These are phyloP conservation scores for Fomitopsis betulina DNA, from an alignment of 1,284 basidiomycete genomes.

Conservation along the genomic window DNA sequence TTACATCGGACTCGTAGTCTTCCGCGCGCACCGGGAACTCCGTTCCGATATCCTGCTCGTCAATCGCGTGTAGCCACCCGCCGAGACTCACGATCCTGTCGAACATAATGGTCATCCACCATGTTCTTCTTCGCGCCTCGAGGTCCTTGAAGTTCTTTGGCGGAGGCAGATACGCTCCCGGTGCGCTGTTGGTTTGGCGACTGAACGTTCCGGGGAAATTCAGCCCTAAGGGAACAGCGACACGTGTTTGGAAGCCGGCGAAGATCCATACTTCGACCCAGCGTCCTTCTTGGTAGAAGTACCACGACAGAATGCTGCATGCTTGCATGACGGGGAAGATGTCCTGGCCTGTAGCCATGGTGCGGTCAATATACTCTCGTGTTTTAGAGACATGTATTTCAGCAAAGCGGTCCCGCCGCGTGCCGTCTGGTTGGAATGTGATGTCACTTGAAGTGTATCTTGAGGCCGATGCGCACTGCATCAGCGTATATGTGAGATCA, in stretches of 20 bases:
- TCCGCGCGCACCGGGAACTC: conserved; percentile 68
- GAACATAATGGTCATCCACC: conserved; percentile 86
- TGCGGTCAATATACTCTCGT: conserved; percentile 78
- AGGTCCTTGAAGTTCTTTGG: conserved; percentile 70
- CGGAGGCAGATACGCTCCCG: conserved; percentile 74
- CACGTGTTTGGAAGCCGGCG: conserved; percentile 79
- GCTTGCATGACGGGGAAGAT: conserved; percentile 84
- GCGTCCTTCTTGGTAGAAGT: conserved; percentile 81
- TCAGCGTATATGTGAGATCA: background rate
- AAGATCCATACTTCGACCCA: conserved; percentile 91
- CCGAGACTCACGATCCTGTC: conserved; percentile 83
- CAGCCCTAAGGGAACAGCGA: conserved; percentile 75
- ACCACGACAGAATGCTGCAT: conserved; percentile 80
- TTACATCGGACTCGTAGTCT: conserved; percentile 71
- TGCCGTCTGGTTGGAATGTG: conserved; percentile 63
- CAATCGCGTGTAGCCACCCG: conserved; percentile 81
- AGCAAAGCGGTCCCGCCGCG: conserved; percentile 71
- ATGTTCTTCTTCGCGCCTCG: conserved; percentile 71
- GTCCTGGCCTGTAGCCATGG: conserved; percentile 79
- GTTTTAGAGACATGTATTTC: conserved; percentile 82
- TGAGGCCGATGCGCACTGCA: conserved; percentile 77
- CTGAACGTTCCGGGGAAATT: conserved; percentile 77
- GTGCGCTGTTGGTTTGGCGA: conserved; percentile 57
- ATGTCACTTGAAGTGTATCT: conserved; percentile 73
- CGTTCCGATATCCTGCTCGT: conserved; percentile 76